Base-by-base conservation (phyloP, 345 rosid genomes). In the Raphanus sativus region DNA sequence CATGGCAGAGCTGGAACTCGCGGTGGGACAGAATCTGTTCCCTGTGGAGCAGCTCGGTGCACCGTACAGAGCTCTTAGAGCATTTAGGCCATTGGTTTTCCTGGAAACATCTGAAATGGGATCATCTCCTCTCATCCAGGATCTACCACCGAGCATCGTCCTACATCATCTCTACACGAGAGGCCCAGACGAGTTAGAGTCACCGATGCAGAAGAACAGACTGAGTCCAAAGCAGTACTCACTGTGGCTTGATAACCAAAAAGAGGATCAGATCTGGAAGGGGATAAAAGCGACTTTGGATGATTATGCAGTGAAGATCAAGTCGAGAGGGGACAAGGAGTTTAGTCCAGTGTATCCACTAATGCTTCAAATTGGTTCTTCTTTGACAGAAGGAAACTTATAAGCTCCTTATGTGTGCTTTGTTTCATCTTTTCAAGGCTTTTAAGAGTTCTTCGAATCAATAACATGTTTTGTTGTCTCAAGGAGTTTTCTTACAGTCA, bases 1-100 rank as follows among this genome's bases (percentile, higher is more conserved):
- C 85, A 96, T 96, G 99, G 99, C 99, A 6, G 99, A 96, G 87
- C 85, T 96, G 64, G 99, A 96, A 87, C 84, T 96, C 69, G 87
- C 97, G 5, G 97, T 96, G 56, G 94, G 99, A 67, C 98, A 96
- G 82, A 91, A 89, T 80, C 65, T 96, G 81, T 93, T 90, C 79
- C 97, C 98, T 2, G 97, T 93, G n/a, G 98, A 96, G 83, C 98
- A 93, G 74, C 95, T 96, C 5, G 97, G 99, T 64, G 84, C 95
- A 32, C 99, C 99, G 0, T 93, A 93, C 77, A 86, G 91, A 75
- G 98, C 99, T 60, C 97, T 96, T 58, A 85, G 99, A 73, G 97
- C 99, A 68, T 96, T 96, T 67, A 85, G 98, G 36, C 99, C 98
- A 0, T 84, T 96, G 28, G 81, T 96, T 16, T 96, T 96, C 92